These are phyloP conservation scores for Mitragyna speciosa DNA, from an alignment of 257 asterid species.

Conservation along the genomic window DNA sequence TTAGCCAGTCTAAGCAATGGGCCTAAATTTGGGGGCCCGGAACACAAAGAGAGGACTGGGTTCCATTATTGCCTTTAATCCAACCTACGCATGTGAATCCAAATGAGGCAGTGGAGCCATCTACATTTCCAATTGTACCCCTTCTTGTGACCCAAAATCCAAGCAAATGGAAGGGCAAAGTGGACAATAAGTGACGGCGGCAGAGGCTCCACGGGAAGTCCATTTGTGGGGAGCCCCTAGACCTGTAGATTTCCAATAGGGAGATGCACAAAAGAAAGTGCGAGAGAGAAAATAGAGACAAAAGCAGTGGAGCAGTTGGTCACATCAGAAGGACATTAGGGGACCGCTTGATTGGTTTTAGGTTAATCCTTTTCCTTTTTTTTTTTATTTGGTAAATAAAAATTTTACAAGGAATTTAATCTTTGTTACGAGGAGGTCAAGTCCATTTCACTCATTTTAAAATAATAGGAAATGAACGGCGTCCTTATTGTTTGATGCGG, in stretches of 20 bases:
- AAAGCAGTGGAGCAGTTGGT: slow-evolving; percentile 58
- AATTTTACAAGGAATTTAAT: too few relatives aligned
- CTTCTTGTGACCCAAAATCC: not conserved
- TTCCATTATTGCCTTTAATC: slow-evolving; percentile 18
- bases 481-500: not conserved
- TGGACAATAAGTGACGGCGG: not conserved
- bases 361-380: not conserved
- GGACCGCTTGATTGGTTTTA: slow-evolving; percentile 42
- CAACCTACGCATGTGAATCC: slow-evolving; percentile 33
- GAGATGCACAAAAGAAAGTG: slow-evolving; percentile 9
- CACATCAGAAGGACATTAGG: slow-evolving; percentile 48
- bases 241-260: slow-evolving; percentile 13
- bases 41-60: slow-evolving; percentile 1
- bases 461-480: not conserved
- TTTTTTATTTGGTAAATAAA: too few relatives aligned
- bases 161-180: slow-evolving; percentile 9
- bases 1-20: slow-evolving; percentile 16
- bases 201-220: too few relatives aligned
- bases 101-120: slow-evolving; percentile 11
- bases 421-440: too few relatives aligned
- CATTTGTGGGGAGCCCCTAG: not conserved
- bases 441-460: too few relatives aligned
- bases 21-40: slow-evolving; percentile 31
- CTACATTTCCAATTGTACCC: slow-evolving; percentile 25
- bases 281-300: slow-evolving; percentile 24